Evolutionary conservation across 1,139 yeast genomes (phyloP), one percentile per base, ranked within the genome.

Genomic region (Suhomyces chickasaworum): DNA sequence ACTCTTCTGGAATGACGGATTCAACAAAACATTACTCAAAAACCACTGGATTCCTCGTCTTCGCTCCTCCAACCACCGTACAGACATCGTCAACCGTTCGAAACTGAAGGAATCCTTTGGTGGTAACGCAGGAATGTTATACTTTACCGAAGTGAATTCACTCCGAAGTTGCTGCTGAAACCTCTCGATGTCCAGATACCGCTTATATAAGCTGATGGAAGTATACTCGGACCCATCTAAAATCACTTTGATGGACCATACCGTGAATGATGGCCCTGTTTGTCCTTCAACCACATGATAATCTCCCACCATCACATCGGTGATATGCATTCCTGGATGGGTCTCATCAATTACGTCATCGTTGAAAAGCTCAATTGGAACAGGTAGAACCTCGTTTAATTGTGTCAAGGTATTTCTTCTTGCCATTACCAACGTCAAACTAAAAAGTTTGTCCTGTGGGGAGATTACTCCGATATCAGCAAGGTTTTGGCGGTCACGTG

Each of bases 11-110:
- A 80, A 69, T 7, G 68, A 67, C 0, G 95, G 93, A 56, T 87
- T 84, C 56, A 89, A 68, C 32, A 88, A 61, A 4, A 86, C 80
- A 53, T 84, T 82, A 51, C 81, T 79, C 57, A 86, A 60, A 63
- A 89, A 88, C 77, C 84, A 88, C 58, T 87, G 95, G 17, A 88
- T 67, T 0, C 93, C 89, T 44, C 77, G 74, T 10, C 90, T 65
- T 37, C 96, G 66, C 25, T 70, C 70, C 50, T 79, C 86, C 31
- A 88, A 62, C 75, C 90, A 88, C 31, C 52, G 56, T 22, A 53
- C 61, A 7, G 71, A 61, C 53, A 75, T 68, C 42, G 82, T 68
- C 52, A 83, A 63, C 52, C 83, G 68, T 42, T 77, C 75, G 31
- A 80, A 52, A 36, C 76, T 66, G 42, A 82, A 60, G 30, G 53